A percentile compares a stretch with the other conserved stretches of the same genome.
phyloP scores from a whole-genome alignment of 345 rosid species.

The Tarenaya hassleriana region DNA sequence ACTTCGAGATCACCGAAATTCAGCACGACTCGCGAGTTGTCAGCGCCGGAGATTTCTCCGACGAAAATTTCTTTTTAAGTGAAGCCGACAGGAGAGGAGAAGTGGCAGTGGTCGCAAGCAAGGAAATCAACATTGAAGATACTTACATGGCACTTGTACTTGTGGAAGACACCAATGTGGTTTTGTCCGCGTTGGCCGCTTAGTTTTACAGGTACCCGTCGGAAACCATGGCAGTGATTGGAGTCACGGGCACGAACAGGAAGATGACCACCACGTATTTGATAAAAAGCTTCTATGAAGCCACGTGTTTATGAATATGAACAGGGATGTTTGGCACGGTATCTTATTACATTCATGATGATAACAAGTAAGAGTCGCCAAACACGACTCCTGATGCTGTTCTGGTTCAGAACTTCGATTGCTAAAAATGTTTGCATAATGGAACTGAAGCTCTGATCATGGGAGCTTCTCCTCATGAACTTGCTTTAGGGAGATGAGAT shows the following conservation, averaged over 20 bases:
- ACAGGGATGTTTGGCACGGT: conserved; percentile 82
- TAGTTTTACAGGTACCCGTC: conserved; percentile 73
- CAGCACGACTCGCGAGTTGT: conserved; percentile 85
- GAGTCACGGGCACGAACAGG: conserved; percentile 74
- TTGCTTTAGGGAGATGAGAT: conserved; percentile 60
- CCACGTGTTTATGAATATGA: conserved; percentile 85
- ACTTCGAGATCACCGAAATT: conserved; percentile 79
- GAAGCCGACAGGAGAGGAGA: conserved; percentile 99
- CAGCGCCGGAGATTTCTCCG: conserved; percentile 78
- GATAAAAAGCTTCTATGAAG: conserved; percentile 82
- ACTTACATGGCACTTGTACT: conserved; percentile 90
- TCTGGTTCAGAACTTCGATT: conserved; percentile 82
- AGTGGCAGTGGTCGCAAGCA: conserved; percentile 87
- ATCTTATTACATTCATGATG: conserved; percentile 65
- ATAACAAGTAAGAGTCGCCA: conserved; percentile 56
- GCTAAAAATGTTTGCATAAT: conserved; percentile 91
- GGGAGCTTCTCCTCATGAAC: conserved; percentile 76
- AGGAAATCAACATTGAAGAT: conserved; percentile 84
- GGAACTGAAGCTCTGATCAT: conserved; percentile 85
- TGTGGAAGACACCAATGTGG: conserved; percentile 78
- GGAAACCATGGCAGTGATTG: conserved; percentile 71
- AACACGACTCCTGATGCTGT: conserved; percentile 58
- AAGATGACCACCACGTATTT: conserved; percentile 68
- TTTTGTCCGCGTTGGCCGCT: conserved; percentile 77
- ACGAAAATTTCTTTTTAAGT: conserved; percentile 63